These are phyloP conservation scores for Chalciporus piperatoides DNA, from an alignment of 1,284 basidiomycete genomes.

Conservation along the genomic window DNA sequence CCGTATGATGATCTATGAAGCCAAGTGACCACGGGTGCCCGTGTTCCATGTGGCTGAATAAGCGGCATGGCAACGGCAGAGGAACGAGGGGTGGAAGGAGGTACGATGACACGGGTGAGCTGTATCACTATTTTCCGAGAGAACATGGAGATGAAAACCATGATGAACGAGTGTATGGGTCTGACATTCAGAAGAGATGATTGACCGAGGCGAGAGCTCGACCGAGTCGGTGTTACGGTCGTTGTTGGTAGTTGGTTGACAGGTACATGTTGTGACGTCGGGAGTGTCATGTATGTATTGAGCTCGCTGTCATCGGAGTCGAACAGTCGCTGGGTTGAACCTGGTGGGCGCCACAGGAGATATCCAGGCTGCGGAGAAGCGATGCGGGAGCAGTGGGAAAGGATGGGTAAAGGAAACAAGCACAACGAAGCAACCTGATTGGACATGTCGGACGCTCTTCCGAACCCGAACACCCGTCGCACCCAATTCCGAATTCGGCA, in stretches of 20 bases:
- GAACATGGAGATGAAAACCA: conserved; percentile 18
- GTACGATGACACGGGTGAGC: conserved; percentile 2
- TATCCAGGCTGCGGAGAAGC: conserved; percentile 27
- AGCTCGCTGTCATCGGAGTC: conserved; percentile 4
- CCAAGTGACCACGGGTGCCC: conserved; percentile 18
- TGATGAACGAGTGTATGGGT: not conserved
- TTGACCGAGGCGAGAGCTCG: not conserved
- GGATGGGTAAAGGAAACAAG: conserved; percentile 1
- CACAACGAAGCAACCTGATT: conserved; percentile 1
- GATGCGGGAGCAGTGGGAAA: conserved; percentile 14
- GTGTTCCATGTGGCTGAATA: conserved; percentile 13
- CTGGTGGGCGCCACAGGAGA: not conserved
- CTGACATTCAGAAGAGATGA: not conserved
- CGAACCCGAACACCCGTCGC: not conserved
- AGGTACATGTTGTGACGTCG: not conserved
- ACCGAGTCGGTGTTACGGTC: not conserved
- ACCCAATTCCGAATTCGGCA: not conserved
- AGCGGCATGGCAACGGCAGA: conserved; percentile 4
- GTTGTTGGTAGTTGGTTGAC: not conserved
- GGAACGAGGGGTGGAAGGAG: not conserved
- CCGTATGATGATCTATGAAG: conserved; percentile 1
- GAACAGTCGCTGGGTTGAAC: conserved; percentile 19
- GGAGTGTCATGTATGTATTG: too few relatives aligned
- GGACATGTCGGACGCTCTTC: not conserved
- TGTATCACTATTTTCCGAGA: conserved; percentile 20